phyloP scores from a whole-genome alignment of 2,329 filamentous ascomycete species.

The Curvularia spicifera region DNA sequence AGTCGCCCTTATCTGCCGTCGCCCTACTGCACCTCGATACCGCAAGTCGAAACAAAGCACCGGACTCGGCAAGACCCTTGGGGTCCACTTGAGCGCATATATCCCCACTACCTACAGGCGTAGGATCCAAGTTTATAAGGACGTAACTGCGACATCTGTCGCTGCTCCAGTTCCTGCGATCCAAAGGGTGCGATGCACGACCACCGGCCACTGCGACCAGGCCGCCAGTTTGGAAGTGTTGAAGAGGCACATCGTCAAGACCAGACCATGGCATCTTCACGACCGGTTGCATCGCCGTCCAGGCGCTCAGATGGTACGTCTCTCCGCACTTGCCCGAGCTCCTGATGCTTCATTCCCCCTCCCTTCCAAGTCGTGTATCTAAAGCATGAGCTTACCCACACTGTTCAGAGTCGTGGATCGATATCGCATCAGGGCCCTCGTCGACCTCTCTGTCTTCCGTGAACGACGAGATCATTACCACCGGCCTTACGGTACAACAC shows the following conservation, averaged over 20 bases:
- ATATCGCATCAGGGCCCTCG: slow-evolving; percentile 89
- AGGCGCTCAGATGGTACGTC: slow-evolving; percentile 41
- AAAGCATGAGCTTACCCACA: slow-evolving; percentile 21
- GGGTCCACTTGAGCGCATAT: slow-evolving; percentile 40
- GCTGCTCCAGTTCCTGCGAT: slow-evolving; percentile 2
- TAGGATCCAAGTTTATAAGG: slow-evolving; percentile 14
- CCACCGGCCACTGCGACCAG: slow-evolving; percentile 29
- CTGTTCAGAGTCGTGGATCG: slow-evolving; percentile 89
- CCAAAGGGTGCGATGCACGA: slow-evolving; percentile 34
- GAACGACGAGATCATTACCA: slow-evolving; percentile 89
- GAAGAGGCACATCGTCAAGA: slow-evolving; percentile 25
- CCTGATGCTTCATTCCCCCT: neutral
- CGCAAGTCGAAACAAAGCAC: slow-evolving; percentile 34
- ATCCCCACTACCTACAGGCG: slow-evolving; percentile 24
- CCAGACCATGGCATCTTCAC: slow-evolving; percentile 32
- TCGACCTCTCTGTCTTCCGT: slow-evolving; percentile 87
- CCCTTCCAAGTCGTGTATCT: neutral
- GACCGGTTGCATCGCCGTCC: slow-evolving; percentile 25
- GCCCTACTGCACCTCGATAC: slow-evolving; percentile 9
- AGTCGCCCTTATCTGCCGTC: slow-evolving; percentile 11
- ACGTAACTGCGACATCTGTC: neutral
- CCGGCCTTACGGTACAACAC: slow-evolving; percentile 77
- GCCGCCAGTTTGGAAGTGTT: slow-evolving; percentile 27
- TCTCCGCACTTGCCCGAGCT: neutral
- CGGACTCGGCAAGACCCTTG: slow-evolving; percentile 37